A percentile compares a stretch with the other conserved stretches of the same genome.
phyloP scores from a whole-genome alignment of 2,329 filamentous ascomycete genomes.

The Capronia americana region DNA sequence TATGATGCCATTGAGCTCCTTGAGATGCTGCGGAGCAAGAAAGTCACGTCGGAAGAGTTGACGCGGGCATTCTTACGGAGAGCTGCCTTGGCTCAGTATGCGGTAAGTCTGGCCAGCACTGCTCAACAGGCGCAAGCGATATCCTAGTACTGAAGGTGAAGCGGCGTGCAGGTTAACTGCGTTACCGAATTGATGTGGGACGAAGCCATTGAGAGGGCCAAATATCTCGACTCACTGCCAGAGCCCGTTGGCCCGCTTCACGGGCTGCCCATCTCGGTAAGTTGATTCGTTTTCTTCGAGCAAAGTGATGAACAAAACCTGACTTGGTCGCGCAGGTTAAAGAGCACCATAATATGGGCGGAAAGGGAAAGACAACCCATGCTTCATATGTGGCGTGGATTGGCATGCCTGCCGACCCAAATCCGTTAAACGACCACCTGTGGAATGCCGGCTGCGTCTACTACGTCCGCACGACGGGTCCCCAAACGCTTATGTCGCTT shows the following conservation, averaged over 20 bases:
- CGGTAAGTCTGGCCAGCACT: conserved; percentile 20
- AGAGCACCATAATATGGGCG: conserved; percentile 45
- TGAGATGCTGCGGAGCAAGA: conserved; percentile 51
- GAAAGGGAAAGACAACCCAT: conserved; percentile 39
- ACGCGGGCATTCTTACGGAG: conserved; percentile 62
- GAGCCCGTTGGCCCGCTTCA: conserved; percentile 66
- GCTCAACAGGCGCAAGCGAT: background rate
- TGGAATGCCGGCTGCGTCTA: conserved; percentile 43
- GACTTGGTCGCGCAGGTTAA: conserved; percentile 45
- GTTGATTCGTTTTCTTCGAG: background rate
- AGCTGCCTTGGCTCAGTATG: conserved; percentile 55
- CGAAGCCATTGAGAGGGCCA: conserved; percentile 55
- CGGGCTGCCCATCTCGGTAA: conserved; percentile 62
- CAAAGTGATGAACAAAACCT: background rate
- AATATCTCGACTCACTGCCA: conserved; percentile 52
- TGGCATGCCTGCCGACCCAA: conserved; percentile 33
- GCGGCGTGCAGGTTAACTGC: conserved; percentile 44
- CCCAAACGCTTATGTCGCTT: conserved; percentile 43
- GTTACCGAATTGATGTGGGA: conserved; percentile 61
- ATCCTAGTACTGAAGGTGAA: conserved; percentile 1
- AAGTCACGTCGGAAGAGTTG: conserved; percentile 54
- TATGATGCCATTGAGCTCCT: conserved; percentile 45
- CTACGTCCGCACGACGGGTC: conserved; percentile 44
- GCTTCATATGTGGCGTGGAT: conserved; percentile 43
- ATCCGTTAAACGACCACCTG: conserved; percentile 41